Base-by-base conservation (phyloP, 2,329 filamentous ascomycete genomes). In the Xylariaceae sp. region DNA sequence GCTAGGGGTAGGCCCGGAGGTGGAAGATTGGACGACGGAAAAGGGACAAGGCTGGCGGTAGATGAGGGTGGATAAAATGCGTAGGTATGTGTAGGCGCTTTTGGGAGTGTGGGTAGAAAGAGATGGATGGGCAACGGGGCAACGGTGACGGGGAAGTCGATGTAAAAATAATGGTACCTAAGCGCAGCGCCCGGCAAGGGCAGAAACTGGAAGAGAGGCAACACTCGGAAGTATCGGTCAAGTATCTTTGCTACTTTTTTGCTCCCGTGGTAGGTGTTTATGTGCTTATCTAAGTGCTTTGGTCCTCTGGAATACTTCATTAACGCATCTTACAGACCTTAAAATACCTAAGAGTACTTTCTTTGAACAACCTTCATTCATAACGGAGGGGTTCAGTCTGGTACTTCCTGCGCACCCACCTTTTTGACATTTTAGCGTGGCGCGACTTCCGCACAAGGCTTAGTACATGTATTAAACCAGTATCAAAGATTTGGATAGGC, bases 111-210 rank as follows among this genome's bases (percentile, higher is more conserved):
- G 23, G 30, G 10, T 55, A 8, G 37, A 10, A n/a, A 11, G 30
- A n/a, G 47, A 11, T 7, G 13, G 23, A 35, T 15, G 49, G 49
- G 49, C 23, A 30, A 50, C 48, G 23, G 49, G 48, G 18, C 48
- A 18, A 51, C 23, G 49, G 64, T 65, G 67, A 69, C 64, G 67
- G 67, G 42, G 42, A 45, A 45, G 11, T 45, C 10, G 42, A 45
- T 6, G 42, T 45, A 45, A 45, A 45, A 45, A 45, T 45, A 45
- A 13, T 30, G 23, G 23, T 30, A 30, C 37, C 11, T 42, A 42
- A 42, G 42, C 13, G 42, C 42, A 45, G 42, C 42, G 11, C 37
- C 37, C 8, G 37, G 9, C 37, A 42, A 42, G 37, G 37, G 37
- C 37, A 42, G 37, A 42, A 3, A 42, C 37, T 42, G 37, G 9